A percentile compares a stretch with the other conserved stretches of the same genome.
phyloP scores from a whole-genome alignment of 1,284 basidiomycete species.

The Rhodotorula sp. region DNA sequence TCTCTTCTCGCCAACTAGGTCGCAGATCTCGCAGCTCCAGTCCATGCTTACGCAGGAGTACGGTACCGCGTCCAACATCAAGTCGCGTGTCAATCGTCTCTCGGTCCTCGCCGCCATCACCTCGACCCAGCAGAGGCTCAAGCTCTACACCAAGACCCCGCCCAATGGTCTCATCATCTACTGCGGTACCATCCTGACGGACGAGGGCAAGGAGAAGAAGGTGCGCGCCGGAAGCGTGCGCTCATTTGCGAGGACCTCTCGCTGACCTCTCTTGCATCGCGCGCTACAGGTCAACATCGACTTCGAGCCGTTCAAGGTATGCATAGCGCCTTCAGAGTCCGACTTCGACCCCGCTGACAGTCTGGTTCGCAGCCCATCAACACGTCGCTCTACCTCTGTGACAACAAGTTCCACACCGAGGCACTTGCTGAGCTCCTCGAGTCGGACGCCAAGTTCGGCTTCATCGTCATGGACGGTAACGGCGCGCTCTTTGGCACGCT shows the following conservation, averaged over 20 bases:
- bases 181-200: conserved; percentile 89
- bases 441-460: conserved; percentile 96
- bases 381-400: conserved; percentile 97
- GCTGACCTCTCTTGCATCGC: neutral
- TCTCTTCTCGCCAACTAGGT: conserved; percentile 52
- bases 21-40: conserved; percentile 91
- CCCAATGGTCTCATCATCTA: conserved; percentile 94
- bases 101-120: conserved; percentile 98
- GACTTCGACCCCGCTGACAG: conserved; percentile 53
- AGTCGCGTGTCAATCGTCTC: conserved; percentile 96
- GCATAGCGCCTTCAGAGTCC: conserved; percentile 44
- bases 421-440: conserved; percentile 94
- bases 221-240: conserved; percentile 48
- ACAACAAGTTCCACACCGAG: conserved; percentile 99
- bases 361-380: conserved; percentile 75
- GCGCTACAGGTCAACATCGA: conserved; percentile 62
- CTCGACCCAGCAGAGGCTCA: conserved; percentile 96
- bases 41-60: conserved; percentile 99
- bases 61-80: conserved; percentile 92
- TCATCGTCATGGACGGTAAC: conserved; percentile 99
- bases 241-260: too few relatives aligned
- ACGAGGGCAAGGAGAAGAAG: conserved; percentile 99
- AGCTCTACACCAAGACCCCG: conserved; percentile 93
- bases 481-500: conserved; percentile 95
- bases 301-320: conserved; percentile 72